Evolutionary conservation across 202 grass and related monocot genomes (phyloP).

Genomic region (Setaria viridis): DNA sequence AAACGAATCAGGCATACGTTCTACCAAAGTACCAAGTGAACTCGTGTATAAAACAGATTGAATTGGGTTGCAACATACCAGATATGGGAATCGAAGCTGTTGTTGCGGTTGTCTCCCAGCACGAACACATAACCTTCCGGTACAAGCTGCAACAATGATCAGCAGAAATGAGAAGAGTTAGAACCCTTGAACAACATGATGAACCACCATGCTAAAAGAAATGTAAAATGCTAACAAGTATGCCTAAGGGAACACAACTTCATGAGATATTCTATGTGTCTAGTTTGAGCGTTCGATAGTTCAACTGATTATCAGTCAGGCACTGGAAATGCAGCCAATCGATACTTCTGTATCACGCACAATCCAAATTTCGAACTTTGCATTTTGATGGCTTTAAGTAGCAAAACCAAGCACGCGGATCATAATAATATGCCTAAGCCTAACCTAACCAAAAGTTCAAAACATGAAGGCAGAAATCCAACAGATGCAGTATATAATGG

Average conservation of each 20-base stretch:
- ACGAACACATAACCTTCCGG: constrained; percentile 86
- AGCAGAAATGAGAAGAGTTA: background rate
- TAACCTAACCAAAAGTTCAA: background rate
- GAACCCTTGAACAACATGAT: background rate
- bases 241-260: background rate
- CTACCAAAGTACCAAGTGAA: background rate
- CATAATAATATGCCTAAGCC: background rate
- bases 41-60: background rate
- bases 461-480: background rate
- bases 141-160: constrained; percentile 64
- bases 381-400: background rate
- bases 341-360: background rate
- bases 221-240: background rate
- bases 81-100: constrained; percentile 88
- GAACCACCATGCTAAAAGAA: background rate
- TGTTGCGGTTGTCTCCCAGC: constrained; percentile 93
- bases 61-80: constrained; percentile 62
- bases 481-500: background rate
- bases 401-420: background rate
- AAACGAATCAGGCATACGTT: background rate
- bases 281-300: background rate
- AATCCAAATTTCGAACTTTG: background rate
- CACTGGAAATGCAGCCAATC: background rate
- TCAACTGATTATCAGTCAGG: background rate
- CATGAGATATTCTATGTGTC: background rate